These are phyloP conservation scores for Microsporum ferrugineum DNA, from an alignment of 2,329 filamentous ascomycete species.

Conservation along the genomic window DNA sequence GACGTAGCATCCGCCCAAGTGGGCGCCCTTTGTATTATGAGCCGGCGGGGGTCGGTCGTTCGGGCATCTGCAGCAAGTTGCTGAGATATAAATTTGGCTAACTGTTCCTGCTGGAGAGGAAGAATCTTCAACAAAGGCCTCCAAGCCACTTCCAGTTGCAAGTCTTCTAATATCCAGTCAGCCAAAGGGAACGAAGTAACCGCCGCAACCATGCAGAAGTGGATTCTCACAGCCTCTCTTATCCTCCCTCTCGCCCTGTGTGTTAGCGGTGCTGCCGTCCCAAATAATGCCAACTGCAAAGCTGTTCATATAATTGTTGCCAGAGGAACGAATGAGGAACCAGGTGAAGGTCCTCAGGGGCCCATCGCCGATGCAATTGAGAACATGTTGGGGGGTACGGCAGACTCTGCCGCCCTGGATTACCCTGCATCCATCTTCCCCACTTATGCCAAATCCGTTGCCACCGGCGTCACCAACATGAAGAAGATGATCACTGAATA, in stretches of 20 bases:
- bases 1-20: not conserved
- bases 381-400: not conserved
- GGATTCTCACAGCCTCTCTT: not conserved
- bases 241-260: not conserved
- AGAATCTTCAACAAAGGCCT: not conserved
- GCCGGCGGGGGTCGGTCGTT: not conserved
- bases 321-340: slow-evolving; percentile 6
- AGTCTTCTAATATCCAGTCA: not conserved
- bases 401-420: slow-evolving; percentile 4
- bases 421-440: slow-evolving; percentile 9
- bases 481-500: slow-evolving; percentile 8
- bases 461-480: slow-evolving; percentile 1
- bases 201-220: slow-evolving; percentile 1
- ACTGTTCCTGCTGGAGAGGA: not conserved
- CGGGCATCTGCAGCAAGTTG: not conserved
- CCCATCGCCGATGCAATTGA: slow-evolving; percentile 1
- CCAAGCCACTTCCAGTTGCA: not conserved
- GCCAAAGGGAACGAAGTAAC: not conserved
- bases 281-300: not conserved
- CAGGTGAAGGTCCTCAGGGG: slow-evolving; percentile 5
- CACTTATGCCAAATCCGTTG: slow-evolving; percentile 8
- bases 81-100: not conserved
- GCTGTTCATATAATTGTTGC: slow-evolving; percentile 8
- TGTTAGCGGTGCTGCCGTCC: not conserved
- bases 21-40: not conserved